Conservation (phyloP, 2,329 filamentous ascomycete species). For the Cordyceps fumosorosea region DNA sequence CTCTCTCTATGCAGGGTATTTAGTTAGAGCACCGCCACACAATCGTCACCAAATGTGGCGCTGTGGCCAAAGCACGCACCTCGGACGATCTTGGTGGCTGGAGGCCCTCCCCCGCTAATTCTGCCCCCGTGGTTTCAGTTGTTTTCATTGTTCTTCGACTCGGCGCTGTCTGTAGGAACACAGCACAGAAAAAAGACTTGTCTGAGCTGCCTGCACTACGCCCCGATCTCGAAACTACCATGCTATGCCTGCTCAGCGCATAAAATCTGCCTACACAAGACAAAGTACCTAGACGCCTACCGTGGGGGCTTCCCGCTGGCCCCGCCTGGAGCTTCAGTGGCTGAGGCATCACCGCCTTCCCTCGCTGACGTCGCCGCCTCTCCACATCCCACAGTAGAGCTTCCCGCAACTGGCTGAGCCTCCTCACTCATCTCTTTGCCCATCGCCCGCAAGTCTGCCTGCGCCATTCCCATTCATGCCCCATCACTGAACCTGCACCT, state of each 20-base stretch:
- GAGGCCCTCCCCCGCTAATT: background rate
- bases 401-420: slow-evolving; percentile 12
- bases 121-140: background rate
- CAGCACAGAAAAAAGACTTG: background rate
- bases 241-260: background rate
- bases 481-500: background rate
- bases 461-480: background rate
- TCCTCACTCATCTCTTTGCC: slow-evolving; percentile 10
- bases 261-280: background rate
- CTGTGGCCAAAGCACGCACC: background rate
- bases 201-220: no score
- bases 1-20: background rate
- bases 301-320: background rate
- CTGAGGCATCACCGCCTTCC: slow-evolving; percentile 15
- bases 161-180: background rate
- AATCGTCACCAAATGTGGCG: background rate
- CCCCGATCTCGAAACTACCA: background rate
- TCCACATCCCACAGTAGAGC: slow-evolving; percentile 12
- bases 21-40: background rate
- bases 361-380: slow-evolving; percentile 14
- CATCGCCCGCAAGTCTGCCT: background rate
- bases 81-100: background rate
- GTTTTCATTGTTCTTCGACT: background rate
- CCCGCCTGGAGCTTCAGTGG: slow-evolving; percentile 9
- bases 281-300: background rate